phyloP scores from a whole-genome alignment of 164 flowering plant species.

The Sedum album region DNA sequence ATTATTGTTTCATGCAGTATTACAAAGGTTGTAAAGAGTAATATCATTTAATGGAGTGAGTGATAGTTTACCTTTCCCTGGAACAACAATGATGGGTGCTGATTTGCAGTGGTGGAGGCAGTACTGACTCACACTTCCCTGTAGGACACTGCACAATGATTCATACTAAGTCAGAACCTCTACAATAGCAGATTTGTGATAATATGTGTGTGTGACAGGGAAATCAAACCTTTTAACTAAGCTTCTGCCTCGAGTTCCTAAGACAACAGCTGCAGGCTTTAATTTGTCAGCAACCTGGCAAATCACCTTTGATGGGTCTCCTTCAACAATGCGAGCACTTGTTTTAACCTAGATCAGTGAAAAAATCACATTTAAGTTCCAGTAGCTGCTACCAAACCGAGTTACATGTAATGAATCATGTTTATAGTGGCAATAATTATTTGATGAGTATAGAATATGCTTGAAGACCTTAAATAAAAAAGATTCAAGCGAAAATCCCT shows the following conservation, averaged over 20 bases:
- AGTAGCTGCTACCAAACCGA: not conserved
- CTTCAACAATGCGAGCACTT: constrained; percentile 70
- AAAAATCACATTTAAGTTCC: not conserved
- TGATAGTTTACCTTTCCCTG: constrained; percentile 60
- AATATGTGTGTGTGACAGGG: not conserved
- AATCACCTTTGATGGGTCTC: constrained; percentile 77
- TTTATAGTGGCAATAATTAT: not conserved
- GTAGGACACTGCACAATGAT: constrained; percentile 47
- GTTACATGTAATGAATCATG: not conserved
- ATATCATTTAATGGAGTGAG: not conserved
- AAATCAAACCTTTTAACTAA: constrained; percentile 49
- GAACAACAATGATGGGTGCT: constrained; percentile 77
- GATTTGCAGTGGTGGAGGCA: constrained; percentile 79
- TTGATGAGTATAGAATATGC: not conserved
- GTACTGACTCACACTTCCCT: constrained; percentile 82
- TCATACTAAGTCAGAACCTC: not conserved
- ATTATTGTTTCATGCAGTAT: not conserved
- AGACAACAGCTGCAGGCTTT: constrained; percentile 78
- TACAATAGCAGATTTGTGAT: not conserved
- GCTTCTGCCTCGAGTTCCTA: constrained; percentile 88
- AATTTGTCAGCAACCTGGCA: constrained; percentile 80
- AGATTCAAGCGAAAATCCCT: not conserved
- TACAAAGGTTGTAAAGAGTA: not conserved
- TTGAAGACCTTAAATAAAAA: not conserved
- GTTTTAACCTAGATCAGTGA: constrained; percentile 42